Evolutionary conservation across 306 rosid species (phyloP).

Genomic region (Benincasa hispida): DNA sequence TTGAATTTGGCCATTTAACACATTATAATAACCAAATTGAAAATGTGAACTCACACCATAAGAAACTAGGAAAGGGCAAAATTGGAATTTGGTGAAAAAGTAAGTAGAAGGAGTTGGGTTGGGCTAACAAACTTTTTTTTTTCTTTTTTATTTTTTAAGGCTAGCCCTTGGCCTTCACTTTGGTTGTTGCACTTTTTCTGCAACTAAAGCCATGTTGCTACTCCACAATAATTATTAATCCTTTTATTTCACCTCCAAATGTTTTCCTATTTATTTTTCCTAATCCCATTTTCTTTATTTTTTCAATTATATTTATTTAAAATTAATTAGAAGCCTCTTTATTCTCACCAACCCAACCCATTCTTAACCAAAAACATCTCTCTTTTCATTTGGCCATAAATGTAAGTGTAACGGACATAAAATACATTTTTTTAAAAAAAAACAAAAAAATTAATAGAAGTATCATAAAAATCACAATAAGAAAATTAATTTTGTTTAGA

Average conservation of each 20-base stretch:
- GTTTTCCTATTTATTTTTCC: not conserved
- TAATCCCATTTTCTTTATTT: not conserved
- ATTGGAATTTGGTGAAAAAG: not conserved
- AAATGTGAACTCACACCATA: not conserved
- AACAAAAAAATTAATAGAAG: too few species aligned
- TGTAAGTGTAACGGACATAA: not conserved
- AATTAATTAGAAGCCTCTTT: not conserved
- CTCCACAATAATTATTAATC: not conserved
- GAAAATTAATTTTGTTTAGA: too few species aligned
- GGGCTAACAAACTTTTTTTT: not conserved
- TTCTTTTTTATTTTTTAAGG: too few species aligned
- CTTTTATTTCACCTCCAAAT: not conserved
- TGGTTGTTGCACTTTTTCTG: constrained; percentile 3
- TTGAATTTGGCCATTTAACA: too few species aligned
- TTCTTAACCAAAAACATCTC: too few species aligned
- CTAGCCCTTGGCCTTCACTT: not conserved
- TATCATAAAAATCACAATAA: too few species aligned
- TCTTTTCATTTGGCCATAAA: not conserved
- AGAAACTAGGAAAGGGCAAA: not conserved
- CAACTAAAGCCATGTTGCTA: not conserved
- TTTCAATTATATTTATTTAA: not conserved
- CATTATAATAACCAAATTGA: too few species aligned
- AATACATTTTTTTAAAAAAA: not conserved
- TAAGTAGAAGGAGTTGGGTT: not conserved
- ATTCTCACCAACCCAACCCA: not conserved